Evolutionary conservation across 2,329 filamentous ascomycete species (phyloP).

Genomic region (Alternaria sp.): DNA sequence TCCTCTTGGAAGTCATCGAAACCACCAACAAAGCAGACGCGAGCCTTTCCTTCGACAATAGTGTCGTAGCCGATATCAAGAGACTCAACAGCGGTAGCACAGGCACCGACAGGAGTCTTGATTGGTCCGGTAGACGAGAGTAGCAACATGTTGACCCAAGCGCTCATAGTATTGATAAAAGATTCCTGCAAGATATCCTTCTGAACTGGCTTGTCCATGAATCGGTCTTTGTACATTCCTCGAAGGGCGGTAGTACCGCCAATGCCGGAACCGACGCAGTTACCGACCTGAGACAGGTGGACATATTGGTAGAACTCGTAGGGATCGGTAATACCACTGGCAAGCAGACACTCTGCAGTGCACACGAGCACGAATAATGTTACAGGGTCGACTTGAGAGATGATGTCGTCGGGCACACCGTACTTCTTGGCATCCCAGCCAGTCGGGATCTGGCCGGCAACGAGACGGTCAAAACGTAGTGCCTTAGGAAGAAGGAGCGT

Average conservation of each 20-base stretch:
- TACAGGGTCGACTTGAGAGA: conserved; percentile 95
- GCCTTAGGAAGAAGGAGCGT: conserved; percentile 96
- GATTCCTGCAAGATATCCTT: conserved; percentile 99
- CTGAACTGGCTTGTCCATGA: conserved; percentile 94
- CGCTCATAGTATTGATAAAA: conserved; percentile 99
- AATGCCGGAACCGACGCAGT: conserved; percentile 98
- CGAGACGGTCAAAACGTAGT: conserved; percentile 93
- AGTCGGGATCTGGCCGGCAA: conserved; percentile 95
- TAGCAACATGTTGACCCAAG: conserved; percentile 99
- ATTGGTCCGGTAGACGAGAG: conserved; percentile 97
- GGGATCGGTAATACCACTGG: conserved; percentile 95
- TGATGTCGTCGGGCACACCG: conserved; percentile 96
- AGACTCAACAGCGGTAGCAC: conserved; percentile 95
- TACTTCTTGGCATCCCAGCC: conserved; percentile 98
- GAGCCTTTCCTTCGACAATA: conserved; percentile 97
- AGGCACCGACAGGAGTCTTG: conserved; percentile 98
- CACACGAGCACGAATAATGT: conserved; percentile 95
- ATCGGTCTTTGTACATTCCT: conserved; percentile 98
- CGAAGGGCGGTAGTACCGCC: conserved; percentile 91
- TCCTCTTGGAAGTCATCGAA: conserved; percentile 99
- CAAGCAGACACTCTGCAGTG: conserved; percentile 88
- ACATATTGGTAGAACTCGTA: conserved; percentile 99
- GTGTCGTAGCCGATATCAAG: conserved; percentile 98
- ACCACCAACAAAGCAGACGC: conserved; percentile 95
- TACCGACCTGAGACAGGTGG: conserved; percentile 95